Base-by-base conservation (phyloP, 345 rosid species). In the Murraya koenigii region DNA sequence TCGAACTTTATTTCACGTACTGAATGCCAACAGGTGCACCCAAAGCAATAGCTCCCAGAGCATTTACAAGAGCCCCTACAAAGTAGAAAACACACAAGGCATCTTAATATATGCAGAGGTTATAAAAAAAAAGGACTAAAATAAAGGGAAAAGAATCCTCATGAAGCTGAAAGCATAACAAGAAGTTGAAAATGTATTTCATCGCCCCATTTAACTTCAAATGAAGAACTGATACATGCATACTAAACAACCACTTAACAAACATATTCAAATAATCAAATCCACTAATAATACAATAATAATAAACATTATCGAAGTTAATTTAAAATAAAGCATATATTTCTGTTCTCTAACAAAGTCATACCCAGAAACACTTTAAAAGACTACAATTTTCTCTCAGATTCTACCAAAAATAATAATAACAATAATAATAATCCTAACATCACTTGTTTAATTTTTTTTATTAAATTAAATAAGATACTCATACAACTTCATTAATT, bases 1-100 rank as follows among this genome's bases (percentile, higher is more conserved):
- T 66, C 32, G 23, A 64, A 68, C 71, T 77, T 44, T 69, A 68
- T 25, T 66, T 56, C 69, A 90, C 92, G 71, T 91, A 93, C 97
- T 87, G 87, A 63, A 83, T 66, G 73, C 96, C 94, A 67, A 93
- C 83, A 59, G 97, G 98, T 77, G 97, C 93, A 25, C 97, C 98
- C 86, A 96, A 84, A 71, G 87, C 89, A 81, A 94, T 72, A 38
- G 97, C 97, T 87, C 96, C 97, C 77, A 91, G 69, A 67, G 91
- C 92, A 86, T 90, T 92, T 35, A 88, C 11, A 10, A 91, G 52
- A 75, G 97, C 97, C 61, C 98, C 99, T 95, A 41, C 70, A 85
- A 30, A 64, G 23, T 35, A 72, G 38, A 74, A 68, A 20, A 59
- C 4, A 33, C 14, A 63, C 61, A 28, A 74, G 38, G 55, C 63